Conservation (phyloP, 805 yeast genomes). For the Brettanomyces anomalus region DNA sequence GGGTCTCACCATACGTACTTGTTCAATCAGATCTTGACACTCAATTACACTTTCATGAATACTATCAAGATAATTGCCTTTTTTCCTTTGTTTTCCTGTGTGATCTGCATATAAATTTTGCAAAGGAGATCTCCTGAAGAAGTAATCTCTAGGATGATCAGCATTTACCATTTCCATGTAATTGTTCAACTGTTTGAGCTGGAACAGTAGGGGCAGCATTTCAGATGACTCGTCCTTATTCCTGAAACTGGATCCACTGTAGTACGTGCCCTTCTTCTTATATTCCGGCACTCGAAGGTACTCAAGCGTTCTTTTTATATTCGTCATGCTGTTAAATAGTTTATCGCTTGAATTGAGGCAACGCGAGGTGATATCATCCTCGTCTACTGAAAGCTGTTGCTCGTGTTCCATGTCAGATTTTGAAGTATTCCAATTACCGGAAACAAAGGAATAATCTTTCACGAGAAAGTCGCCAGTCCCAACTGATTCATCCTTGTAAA, state of each 20-base stretch:
- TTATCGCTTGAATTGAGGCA: slow-evolving; percentile 8
- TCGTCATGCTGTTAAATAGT: slow-evolving; percentile 19
- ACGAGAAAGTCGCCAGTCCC: slow-evolving; percentile 15
- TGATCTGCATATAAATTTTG: slow-evolving; percentile 8
- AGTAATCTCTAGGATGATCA: slow-evolving; percentile 25
- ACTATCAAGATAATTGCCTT: slow-evolving; percentile 20
- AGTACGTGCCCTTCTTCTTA: slow-evolving; percentile 10
- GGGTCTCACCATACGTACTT: background rate
- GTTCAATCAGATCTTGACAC: slow-evolving; percentile 2
- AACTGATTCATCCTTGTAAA: slow-evolving; percentile 28
- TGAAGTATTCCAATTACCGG: slow-evolving; percentile 1
- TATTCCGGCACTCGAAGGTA: slow-evolving; percentile 17
- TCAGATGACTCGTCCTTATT: slow-evolving; percentile 17
- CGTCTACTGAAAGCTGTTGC: slow-evolving; percentile 19
- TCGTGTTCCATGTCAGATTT: slow-evolving; percentile 8
- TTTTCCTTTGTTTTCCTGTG: slow-evolving; percentile 4
- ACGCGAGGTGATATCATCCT: slow-evolving; percentile 6
- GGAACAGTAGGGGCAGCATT: slow-evolving; percentile 29
- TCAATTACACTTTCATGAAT: slow-evolving; percentile 18
- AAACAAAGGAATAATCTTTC: slow-evolving; percentile 1
- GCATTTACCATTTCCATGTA: slow-evolving; percentile 23
- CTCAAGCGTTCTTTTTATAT: slow-evolving; percentile 22
- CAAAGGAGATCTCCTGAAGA: slow-evolving; percentile 21
- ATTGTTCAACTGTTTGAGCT: slow-evolving; percentile 23
- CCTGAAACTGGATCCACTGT: slow-evolving; percentile 5